phyloP scores from a whole-genome alignment of 257 asterid genomes.

The Fraxinus anomala region DNA sequence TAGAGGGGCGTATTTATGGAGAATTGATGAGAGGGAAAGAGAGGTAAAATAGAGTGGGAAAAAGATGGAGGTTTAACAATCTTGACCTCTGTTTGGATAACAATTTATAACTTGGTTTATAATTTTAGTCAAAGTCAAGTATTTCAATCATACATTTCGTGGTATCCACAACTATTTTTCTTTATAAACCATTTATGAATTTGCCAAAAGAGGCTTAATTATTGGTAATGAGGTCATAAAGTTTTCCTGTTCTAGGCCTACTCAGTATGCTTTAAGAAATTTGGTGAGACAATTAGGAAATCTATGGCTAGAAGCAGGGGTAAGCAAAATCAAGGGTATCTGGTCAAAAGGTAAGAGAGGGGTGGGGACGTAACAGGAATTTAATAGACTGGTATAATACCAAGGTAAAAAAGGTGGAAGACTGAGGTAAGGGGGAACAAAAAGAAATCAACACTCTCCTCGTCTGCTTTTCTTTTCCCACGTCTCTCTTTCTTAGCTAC shows the following conservation, averaged over 20 bases:
- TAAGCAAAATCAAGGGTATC: background rate
- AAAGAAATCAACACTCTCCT: background rate
- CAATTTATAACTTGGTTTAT: no score
- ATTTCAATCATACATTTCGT: no score
- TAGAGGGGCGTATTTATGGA: constrained; percentile 49
- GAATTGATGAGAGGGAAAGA: constrained; percentile 25
- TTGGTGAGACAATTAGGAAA: constrained; percentile 1
- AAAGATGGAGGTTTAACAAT: background rate
- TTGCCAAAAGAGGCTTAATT: background rate
- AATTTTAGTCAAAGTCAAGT: no score
- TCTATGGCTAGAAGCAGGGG: background rate
- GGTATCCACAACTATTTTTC: no score
- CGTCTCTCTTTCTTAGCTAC: background rate
- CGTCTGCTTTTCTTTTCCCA: background rate
- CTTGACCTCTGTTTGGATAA: background rate
- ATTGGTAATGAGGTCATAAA: constrained; percentile 12
- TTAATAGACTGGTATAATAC: background rate
- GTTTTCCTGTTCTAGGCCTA: background rate
- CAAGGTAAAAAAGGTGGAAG: background rate
- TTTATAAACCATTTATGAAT: no score
- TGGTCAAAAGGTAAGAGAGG: constrained; percentile 2
- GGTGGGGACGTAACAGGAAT: background rate
- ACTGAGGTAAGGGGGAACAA: background rate
- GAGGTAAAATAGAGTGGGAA: background rate
- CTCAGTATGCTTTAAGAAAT: background rate